Conservation (phyloP, 306 rosid genomes). For the Cucurbita maxima region DNA sequence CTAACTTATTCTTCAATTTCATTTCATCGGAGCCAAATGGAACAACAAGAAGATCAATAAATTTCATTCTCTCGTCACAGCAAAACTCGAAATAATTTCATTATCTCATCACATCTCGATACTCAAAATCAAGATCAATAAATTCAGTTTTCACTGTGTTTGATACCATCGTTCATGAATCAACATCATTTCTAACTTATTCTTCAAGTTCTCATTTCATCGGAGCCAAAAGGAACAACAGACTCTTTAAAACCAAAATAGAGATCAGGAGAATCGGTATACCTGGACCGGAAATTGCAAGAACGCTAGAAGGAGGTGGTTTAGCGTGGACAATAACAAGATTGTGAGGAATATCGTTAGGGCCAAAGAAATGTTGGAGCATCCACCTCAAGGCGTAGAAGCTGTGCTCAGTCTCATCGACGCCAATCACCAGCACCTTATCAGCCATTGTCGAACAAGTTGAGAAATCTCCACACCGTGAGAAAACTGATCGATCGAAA, state of each 20-base stretch:
- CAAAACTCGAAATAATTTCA: too few relatives aligned
- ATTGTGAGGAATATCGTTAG: conserved; percentile 4
- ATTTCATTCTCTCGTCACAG: too few relatives aligned
- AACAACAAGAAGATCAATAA: not conserved
- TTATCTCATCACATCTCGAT: too few relatives aligned
- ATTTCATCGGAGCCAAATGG: not conserved
- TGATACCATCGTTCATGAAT: too few relatives aligned
- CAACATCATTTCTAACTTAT: too few relatives aligned
- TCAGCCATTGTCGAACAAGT: conserved; percentile 16
- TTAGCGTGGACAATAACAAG: conserved; percentile 21
- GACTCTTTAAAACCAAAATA: not conserved
- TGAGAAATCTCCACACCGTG: not conserved
- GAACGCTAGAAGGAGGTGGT: conserved; percentile 7
- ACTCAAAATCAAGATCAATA: too few relatives aligned
- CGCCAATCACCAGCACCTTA: conserved; percentile 18
- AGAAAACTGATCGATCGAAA: not conserved
- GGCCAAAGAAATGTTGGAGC: conserved; percentile 15
- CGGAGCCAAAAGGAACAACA: too few relatives aligned
- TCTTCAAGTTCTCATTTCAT: too few relatives aligned
- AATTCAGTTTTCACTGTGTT: too few relatives aligned
- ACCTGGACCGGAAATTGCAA: conserved; percentile 16
- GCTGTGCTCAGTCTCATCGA: conserved; percentile 25
- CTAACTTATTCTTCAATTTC: not conserved
- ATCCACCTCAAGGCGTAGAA: conserved; percentile 29
- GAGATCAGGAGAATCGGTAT: not conserved